These are phyloP conservation scores for Scedosporium aurantiacum DNA, from an alignment of 2,329 filamentous ascomycete genomes.

Conservation along the genomic window DNA sequence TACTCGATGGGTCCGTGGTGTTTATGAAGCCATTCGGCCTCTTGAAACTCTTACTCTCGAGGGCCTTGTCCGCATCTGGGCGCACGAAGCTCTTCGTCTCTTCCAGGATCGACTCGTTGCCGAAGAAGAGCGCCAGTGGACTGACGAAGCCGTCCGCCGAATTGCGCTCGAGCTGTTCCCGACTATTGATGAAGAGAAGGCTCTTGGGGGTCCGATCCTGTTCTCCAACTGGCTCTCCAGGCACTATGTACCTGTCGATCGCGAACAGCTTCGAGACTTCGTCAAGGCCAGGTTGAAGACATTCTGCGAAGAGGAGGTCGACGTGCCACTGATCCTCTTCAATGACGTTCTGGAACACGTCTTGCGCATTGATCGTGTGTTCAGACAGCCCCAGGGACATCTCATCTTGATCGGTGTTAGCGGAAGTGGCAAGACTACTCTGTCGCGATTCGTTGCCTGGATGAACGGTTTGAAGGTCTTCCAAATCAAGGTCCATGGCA, in stretches of 20 bases:
- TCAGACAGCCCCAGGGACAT: slow-evolving; percentile 95
- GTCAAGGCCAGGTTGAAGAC: slow-evolving; percentile 95
- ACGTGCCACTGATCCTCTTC: slow-evolving; percentile 97
- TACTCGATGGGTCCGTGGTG: slow-evolving; percentile 91
- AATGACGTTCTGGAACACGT: slow-evolving; percentile 98
- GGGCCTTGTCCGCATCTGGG: slow-evolving; percentile 92
- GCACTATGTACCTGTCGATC: slow-evolving; percentile 93
- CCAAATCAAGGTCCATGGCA: slow-evolving; percentile 99
- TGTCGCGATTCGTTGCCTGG: slow-evolving; percentile 97
- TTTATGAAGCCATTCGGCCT: slow-evolving; percentile 93
- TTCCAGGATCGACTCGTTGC: slow-evolving; percentile 96
- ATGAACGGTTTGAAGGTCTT: slow-evolving; percentile 99
- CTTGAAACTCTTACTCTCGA: slow-evolving; percentile 81
- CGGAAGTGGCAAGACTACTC: slow-evolving; percentile 94
- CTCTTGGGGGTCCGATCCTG: slow-evolving; percentile 83
- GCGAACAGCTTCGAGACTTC: slow-evolving; percentile 89
- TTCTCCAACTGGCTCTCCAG: slow-evolving; percentile 99
- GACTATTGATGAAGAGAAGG: slow-evolving; percentile 81
- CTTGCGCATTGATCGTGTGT: slow-evolving; percentile 94
- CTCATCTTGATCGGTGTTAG: slow-evolving; percentile 97
- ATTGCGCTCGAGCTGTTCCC: slow-evolving; percentile 91
- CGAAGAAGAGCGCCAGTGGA: slow-evolving; percentile 93
- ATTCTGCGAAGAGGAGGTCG: slow-evolving; percentile 98
- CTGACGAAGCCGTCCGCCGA: slow-evolving; percentile 71
- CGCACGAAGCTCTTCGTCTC: slow-evolving; percentile 86